A percentile compares a stretch with the other conserved stretches of the same genome.
These are phyloP conservation scores for Licmophora abbreviata DNA, from an alignment of 108 stramenopile species.

Conservation along the genomic window DNA sequence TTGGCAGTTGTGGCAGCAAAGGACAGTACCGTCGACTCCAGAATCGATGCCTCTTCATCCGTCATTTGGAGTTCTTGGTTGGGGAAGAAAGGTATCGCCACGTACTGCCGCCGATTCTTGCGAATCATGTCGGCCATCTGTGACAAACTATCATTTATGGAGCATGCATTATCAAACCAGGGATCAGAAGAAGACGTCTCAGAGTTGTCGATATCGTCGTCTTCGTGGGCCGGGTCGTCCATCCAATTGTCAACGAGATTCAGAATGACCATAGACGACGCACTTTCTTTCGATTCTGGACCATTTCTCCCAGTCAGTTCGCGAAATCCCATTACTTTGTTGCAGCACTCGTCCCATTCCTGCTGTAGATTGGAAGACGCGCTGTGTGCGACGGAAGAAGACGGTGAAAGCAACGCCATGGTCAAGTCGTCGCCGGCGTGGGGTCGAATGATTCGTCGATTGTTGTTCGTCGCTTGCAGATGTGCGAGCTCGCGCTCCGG, in stretches of 20 bases:
- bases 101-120: conserved; percentile 26
- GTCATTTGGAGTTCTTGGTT: conserved; percentile 27
- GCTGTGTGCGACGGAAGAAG: too few species aligned
- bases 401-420: too few species aligned
- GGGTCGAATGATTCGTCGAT: too few species aligned
- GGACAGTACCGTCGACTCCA: conserved; percentile 76
- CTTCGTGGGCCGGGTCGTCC: conserved; percentile 1
- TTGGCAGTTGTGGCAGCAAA: conserved; percentile 74
- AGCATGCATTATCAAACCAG: conserved; percentile 37
- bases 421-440: too few species aligned
- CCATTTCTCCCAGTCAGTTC: conserved; percentile 11
- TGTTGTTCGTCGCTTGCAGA: too few species aligned
- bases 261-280: not conserved
- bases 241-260: not conserved
- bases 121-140: conserved; percentile 40
- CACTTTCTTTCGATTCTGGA: not conserved
- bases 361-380: conserved; percentile 21
- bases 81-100: not conserved
- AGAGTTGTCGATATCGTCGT: conserved; percentile 11
- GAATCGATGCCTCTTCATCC: conserved; percentile 58
- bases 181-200: conserved; percentile 9
- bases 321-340: conserved; percentile 17
- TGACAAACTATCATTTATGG: conserved; percentile 30
- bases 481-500: too few species aligned
- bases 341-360: conserved; percentile 29